Evolutionary conservation across 2,329 filamentous ascomycete genomes (phyloP).

Genomic region (Aureobasidium leucospermi): DNA sequence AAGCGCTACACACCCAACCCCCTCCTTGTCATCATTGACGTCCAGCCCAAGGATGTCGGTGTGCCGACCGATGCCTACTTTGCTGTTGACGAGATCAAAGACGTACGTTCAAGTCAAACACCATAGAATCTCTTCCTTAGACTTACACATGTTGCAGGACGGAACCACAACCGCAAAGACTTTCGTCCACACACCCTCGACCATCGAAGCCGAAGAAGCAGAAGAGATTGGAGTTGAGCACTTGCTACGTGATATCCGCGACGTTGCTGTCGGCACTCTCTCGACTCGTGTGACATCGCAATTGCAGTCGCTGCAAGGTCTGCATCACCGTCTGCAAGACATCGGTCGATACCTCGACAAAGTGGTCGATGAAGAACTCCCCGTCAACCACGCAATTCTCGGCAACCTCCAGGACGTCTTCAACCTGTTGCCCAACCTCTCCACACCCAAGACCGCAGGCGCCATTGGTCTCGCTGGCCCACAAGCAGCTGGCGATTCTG

Average conservation of each 20-base stretch:
- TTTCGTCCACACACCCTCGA: conserved; percentile 95
- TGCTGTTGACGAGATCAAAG: conserved; percentile 98
- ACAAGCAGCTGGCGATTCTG: conserved; percentile 60
- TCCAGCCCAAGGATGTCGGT: conserved; percentile 94
- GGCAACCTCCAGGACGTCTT: conserved; percentile 99
- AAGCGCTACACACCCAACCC: conserved; percentile 98
- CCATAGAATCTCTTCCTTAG: not conserved
- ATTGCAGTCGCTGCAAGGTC: conserved; percentile 90
- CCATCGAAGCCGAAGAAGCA: conserved; percentile 97
- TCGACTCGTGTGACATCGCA: conserved; percentile 97
- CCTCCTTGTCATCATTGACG: conserved; percentile 93
- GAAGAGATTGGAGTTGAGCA: conserved; percentile 99
- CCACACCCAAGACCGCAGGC: conserved; percentile 61
- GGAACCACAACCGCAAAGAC: conserved; percentile 95
- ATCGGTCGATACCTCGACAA: conserved; percentile 95
- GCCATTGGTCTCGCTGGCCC: conserved; percentile 47
- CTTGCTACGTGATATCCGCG: conserved; percentile 91
- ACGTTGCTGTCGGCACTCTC: conserved; percentile 93
- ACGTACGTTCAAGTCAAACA: conserved; percentile 48
- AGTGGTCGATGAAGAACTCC: conserved; percentile 84
- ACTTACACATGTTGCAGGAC: conserved; percentile 53
- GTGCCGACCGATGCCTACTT: conserved; percentile 99
- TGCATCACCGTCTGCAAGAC: conserved; percentile 89
- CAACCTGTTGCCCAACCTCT: conserved; percentile 94
- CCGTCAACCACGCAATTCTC: conserved; percentile 93